Evolutionary conservation across 78 protist genomes (phyloP), one percentile per base, ranked within the genome.

Genomic region (Dictyostelium intermedium): DNA sequence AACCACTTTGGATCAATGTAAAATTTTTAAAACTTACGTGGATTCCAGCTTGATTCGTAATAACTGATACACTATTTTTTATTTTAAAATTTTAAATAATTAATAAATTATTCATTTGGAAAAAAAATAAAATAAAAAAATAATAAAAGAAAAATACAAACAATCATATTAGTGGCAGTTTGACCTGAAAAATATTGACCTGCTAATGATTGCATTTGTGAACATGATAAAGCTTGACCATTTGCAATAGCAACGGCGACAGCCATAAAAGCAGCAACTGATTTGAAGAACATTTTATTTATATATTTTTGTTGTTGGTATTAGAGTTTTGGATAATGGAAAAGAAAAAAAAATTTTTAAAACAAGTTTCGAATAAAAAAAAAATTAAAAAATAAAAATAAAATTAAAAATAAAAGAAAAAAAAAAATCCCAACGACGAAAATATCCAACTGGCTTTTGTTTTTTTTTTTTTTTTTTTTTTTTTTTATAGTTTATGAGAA

Each of bases 151-250:
- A 56, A 13, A 56, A 50, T 50, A 56, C 66, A 56, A 20, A 56
- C 66, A 56, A 56, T 56, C 66, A 56, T 56, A 56, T 56, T 56
- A 5, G 66, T 20, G 27, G 27, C 74, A 60, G 92, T 77, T 5
- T 43, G n/a, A 66, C 74, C 27, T 79, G 61, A 11, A 27, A 86
- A 86, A 30, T 73, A 76, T 86, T 86, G 84, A 16, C 45, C 41
- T 10, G 84, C 79, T 30, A 86, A 25, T 35, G 41, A 20, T 86
- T 86, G 92, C 83, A 86, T 86, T 86, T 86, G 92, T 23, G 45
- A 8, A n/a, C 92, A 86, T 53, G 37, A n/a, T 43, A n/a, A 41
- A 1, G 50, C 25, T 35, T 77, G 60, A 41, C 60, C 82, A 77
- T 35, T 43, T 72, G 79, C 23, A 2, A 77, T 41, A 16, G 82